A percentile compares a stretch with the other conserved stretches of the same genome.
Evolutionary conservation across 331 rosid species (phyloP).

Genomic region (Malus hybrid): DNA sequence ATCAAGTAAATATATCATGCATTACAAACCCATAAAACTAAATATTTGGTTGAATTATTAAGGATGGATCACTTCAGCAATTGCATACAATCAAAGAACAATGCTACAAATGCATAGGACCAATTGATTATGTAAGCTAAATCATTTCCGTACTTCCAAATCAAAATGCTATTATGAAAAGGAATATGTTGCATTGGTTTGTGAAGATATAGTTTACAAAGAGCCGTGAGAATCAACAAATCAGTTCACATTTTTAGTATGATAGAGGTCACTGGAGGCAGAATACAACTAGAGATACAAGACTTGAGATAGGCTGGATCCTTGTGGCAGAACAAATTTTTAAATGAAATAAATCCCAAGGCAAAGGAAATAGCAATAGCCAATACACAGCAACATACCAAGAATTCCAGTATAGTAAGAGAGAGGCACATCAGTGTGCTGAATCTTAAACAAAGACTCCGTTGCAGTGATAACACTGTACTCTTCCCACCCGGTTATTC

Average conservation of each 20-base stretch:
- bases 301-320: background rate
- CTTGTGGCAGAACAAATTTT: background rate
- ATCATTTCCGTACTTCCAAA: background rate
- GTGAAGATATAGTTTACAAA: background rate
- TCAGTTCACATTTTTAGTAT: background rate
- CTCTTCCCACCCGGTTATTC: too few species aligned
- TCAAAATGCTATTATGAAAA: background rate
- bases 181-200: background rate
- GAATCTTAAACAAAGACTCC: too few species aligned
- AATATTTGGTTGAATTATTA: background rate
- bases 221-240: background rate
- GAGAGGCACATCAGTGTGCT: background rate
- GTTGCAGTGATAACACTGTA: too few species aligned
- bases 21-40: background rate
- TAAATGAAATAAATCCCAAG: background rate
- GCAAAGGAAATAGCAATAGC: background rate
- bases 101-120: background rate
- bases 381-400: background rate
- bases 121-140: background rate
- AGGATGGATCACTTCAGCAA: background rate
- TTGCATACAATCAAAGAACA: background rate
- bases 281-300: background rate
- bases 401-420: constrained; percentile 9
- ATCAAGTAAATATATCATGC: background rate
- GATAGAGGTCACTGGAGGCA: background rate